Conservation (phyloP, 345 rosid species). For the Bruguiera gymnorhiza region DNA sequence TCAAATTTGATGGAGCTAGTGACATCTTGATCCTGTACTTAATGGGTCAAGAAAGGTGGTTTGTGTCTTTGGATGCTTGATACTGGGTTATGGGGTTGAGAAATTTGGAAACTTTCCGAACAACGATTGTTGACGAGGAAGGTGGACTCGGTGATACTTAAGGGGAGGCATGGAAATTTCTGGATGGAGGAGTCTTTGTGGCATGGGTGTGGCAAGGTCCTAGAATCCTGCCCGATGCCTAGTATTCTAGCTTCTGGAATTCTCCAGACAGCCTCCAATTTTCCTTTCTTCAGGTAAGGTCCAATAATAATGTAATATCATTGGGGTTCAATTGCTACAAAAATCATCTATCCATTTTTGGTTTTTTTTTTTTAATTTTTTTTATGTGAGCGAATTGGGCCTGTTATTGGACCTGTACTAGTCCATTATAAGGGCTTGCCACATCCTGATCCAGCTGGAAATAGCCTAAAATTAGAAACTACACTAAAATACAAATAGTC, state of each 20-base stretch:
- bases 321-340: too few relatives aligned
- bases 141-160: conserved; percentile 4
- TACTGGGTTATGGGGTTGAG: not conserved
- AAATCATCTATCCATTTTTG: too few relatives aligned
- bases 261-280: conserved; percentile 19
- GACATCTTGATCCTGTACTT: conserved; percentile 34
- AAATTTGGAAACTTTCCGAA: not conserved
- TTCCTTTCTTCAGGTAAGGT: too few relatives aligned
- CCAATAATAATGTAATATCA: too few relatives aligned
- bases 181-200: conserved; percentile 13
- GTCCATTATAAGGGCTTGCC: too few relatives aligned
- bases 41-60: too few relatives aligned
- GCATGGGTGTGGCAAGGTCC: not conserved
- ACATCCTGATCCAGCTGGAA: too few relatives aligned
- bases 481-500: too few relatives aligned
- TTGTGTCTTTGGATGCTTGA: not conserved
- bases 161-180: conserved; percentile 29
- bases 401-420: not conserved
- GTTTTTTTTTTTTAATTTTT: not conserved
- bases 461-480: too few relatives aligned
- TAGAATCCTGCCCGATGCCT: not conserved
- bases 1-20: conserved; percentile 29
- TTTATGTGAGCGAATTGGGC: not conserved
- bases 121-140: not conserved
- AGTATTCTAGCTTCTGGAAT: conserved; percentile 21